Percentiles rank a stretch among this genome's conserved stretches.
These are phyloP conservation scores for Mycena alexandri DNA, from an alignment of 768 basidiomycete species.

Conservation along the genomic window DNA sequence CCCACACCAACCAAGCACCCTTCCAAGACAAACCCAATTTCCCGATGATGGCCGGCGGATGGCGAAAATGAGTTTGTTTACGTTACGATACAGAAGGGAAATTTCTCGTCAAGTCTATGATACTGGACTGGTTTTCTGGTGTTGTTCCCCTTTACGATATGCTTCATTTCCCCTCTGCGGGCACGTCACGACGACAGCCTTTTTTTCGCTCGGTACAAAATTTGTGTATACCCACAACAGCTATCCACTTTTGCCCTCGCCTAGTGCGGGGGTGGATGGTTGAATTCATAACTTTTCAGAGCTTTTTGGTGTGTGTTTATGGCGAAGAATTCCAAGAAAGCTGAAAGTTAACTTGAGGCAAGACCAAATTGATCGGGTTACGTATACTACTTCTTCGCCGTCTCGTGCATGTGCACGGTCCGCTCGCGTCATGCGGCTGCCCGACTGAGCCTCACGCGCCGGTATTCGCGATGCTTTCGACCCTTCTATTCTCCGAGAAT, in stretches of 20 bases:
- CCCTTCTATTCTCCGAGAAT: constrained; percentile 32
- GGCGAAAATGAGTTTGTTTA: no score
- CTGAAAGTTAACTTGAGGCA: no score
- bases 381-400: no score
- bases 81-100: constrained; percentile 27
- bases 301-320: not conserved
- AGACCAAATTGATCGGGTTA: no score
- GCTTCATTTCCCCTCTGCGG: constrained; percentile 17
- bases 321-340: no score
- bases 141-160: constrained; percentile 21
- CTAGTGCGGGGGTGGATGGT: no score
- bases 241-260: no score
- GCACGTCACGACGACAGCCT: constrained; percentile 17
- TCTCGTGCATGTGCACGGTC: no score
- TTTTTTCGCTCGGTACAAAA: constrained; percentile 15
- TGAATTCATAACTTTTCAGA: not conserved
- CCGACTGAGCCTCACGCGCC: no score
- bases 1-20: no score
- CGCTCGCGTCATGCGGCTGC: constrained; percentile 14
- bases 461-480: not conserved
- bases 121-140: not conserved
- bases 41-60: constrained; percentile 2
- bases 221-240: constrained; percentile 24
- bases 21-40: not conserved
- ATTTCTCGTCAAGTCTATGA: constrained; percentile 8